phyloP scores from a whole-genome alignment of 2,329 filamentous ascomycete genomes.

The Phialemonium atrogriseum region DNA sequence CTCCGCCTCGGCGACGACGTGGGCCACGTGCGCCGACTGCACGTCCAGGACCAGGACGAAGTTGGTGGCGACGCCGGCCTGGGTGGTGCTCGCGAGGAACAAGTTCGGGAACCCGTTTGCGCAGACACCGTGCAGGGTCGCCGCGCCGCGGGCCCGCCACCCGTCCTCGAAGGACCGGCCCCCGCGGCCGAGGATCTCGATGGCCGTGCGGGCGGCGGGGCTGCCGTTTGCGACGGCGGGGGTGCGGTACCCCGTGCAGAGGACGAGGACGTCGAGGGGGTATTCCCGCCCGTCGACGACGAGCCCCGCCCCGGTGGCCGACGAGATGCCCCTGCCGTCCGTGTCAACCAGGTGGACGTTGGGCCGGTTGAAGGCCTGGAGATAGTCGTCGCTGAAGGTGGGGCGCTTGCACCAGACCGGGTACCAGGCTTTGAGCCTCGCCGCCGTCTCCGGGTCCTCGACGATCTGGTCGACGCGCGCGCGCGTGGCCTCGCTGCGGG shows the following conservation, averaged over 20 bases:
- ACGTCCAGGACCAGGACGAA: conserved; percentile 26
- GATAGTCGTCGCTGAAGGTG: conserved; percentile 52
- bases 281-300: conserved; percentile 39
- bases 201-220: conserved; percentile 10
- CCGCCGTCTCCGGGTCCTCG: conserved; percentile 40
- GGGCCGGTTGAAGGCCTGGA: conserved; percentile 47
- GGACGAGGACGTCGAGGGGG: conserved; percentile 26
- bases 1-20: conserved; percentile 22
- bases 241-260: conserved; percentile 28
- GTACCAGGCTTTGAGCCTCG: conserved; percentile 51
- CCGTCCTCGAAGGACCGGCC: conserved; percentile 35
- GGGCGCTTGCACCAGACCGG: conserved; percentile 56
- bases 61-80: conserved; percentile 30
- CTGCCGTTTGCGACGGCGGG: conserved; percentile 14
- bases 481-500: conserved; percentile 34
- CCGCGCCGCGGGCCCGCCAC: conserved; percentile 29
- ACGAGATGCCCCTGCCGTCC: conserved; percentile 40
- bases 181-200: conserved; percentile 32
- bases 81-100: conserved; percentile 36
- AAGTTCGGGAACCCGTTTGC: conserved; percentile 46
- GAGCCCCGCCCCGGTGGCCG: conserved; percentile 36
- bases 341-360: conserved; percentile 56
- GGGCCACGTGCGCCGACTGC: conserved; percentile 31
- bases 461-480: conserved; percentile 41
- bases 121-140: conserved; percentile 44